Evolutionary conservation across 2,329 filamentous ascomycete species (phyloP).

Genomic region (Scedosporium boydii): DNA sequence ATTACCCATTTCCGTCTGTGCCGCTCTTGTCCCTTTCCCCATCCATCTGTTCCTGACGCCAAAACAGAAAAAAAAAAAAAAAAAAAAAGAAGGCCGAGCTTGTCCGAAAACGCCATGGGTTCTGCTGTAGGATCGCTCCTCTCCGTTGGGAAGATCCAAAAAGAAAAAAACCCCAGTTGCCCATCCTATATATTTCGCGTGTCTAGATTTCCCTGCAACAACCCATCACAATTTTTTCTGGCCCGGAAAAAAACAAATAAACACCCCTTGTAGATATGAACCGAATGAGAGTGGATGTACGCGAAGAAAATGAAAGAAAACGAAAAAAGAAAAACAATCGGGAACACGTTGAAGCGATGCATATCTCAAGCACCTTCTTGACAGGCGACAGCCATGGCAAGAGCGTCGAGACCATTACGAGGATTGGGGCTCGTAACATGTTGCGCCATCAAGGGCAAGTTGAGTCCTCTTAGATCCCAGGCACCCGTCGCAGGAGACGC

Average conservation of each 20-base stretch:
- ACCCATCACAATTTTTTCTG: not conserved
- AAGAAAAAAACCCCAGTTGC: not conserved
- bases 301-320: not conserved
- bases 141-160: not conserved
- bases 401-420: conserved; percentile 43
- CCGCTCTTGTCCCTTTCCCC: not conserved
- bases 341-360: not conserved
- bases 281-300: not conserved
- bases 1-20: not conserved
- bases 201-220: not conserved
- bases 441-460: conserved; percentile 34
- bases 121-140: not conserved
- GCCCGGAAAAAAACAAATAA: conserved; percentile 5
- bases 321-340: not conserved
- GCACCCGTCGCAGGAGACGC: conserved; percentile 26
- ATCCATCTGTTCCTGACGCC: not conserved
- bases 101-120: not conserved
- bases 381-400: conserved; percentile 45
- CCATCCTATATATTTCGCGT: not conserved
- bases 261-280: conserved; percentile 2
- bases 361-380: conserved; percentile 28
- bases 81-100: conserved; percentile 4
- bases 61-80: not conserved
- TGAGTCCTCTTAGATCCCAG: conserved; percentile 39
- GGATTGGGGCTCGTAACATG: conserved; percentile 27